Conservation (phyloP, 164 flowering plant genomes). For the Nymphaea thermarum region DNA sequence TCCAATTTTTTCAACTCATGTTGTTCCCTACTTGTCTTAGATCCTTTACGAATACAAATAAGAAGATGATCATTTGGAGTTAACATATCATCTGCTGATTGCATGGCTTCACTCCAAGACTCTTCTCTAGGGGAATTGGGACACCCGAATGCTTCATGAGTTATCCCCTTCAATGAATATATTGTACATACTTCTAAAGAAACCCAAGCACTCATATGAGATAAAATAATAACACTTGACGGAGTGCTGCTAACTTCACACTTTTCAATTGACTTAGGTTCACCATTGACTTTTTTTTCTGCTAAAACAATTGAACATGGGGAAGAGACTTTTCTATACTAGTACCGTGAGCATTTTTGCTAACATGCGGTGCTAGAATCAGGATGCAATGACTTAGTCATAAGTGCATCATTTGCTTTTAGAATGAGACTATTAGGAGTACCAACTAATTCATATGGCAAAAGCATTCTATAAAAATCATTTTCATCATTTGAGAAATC, state of each 20-base stretch:
- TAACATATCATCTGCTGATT: slow-evolving; percentile 65
- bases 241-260: slow-evolving; percentile 32
- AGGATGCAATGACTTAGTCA: no score
- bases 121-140: slow-evolving; percentile 77
- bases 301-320: no score
- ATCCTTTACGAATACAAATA: slow-evolving; percentile 7
- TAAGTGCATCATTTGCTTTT: no score
- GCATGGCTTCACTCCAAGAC: slow-evolving; percentile 88
- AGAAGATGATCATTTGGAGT: slow-evolving; percentile 16
- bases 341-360: no score
- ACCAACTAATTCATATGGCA: background rate
- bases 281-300: background rate
- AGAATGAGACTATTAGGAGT: no score
- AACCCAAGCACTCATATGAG: no score
- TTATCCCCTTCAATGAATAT: slow-evolving; percentile 12
- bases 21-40: background rate
- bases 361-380: no score
- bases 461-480: slow-evolving; percentile 14
- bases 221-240: background rate
- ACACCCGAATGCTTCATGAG: no score
- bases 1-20: background rate
- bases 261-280: slow-evolving; percentile 30
- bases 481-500: slow-evolving; percentile 64
- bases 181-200: no score
- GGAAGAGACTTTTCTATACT: no score